phyloP scores from a whole-genome alignment of 768 basidiomycete species.

The Hortiboletus campestris region DNA sequence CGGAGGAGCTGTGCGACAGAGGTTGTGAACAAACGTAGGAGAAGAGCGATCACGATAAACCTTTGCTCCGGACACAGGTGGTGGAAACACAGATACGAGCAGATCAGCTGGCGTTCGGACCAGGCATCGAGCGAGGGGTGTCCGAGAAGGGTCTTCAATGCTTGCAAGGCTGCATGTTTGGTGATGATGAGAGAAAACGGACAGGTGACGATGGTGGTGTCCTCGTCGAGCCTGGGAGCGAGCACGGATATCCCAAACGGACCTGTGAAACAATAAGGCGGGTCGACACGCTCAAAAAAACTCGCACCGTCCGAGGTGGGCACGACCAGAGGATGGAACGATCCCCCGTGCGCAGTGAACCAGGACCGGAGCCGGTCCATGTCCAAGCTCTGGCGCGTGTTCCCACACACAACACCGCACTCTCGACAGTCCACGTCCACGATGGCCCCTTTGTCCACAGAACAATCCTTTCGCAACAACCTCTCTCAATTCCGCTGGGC shows the following conservation, averaged over 20 bases:
- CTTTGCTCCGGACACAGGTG: constrained; percentile 45
- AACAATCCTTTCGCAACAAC: constrained; percentile 70
- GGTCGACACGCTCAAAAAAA: background rate
- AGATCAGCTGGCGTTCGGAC: constrained; percentile 67
- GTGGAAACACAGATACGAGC: constrained; percentile 65
- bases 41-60: constrained; percentile 19
- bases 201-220: constrained; percentile 60
- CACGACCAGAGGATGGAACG: constrained; percentile 45
- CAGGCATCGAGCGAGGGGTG: constrained; percentile 35
- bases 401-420: too few species aligned
- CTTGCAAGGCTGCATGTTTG: constrained; percentile 42
- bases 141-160: constrained; percentile 43
- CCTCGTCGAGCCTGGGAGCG: constrained; percentile 47
- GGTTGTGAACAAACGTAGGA: constrained; percentile 3
- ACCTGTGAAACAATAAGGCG: constrained; percentile 25
- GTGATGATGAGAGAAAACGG: constrained; percentile 69
- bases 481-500: constrained; percentile 90
- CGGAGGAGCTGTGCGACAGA: constrained; percentile 7
- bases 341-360: constrained; percentile 48
- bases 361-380: constrained; percentile 45
- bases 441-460: constrained; percentile 39
- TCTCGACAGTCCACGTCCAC: constrained; percentile 2
- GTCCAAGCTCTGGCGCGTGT: too few species aligned
- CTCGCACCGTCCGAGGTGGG: constrained; percentile 44
- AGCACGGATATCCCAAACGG: constrained; percentile 49